Evolutionary conservation across 2,329 filamentous ascomycete genomes (phyloP), one percentile per base, ranked within the genome.

Genomic region (Dryadomyces quercivorus): DNA sequence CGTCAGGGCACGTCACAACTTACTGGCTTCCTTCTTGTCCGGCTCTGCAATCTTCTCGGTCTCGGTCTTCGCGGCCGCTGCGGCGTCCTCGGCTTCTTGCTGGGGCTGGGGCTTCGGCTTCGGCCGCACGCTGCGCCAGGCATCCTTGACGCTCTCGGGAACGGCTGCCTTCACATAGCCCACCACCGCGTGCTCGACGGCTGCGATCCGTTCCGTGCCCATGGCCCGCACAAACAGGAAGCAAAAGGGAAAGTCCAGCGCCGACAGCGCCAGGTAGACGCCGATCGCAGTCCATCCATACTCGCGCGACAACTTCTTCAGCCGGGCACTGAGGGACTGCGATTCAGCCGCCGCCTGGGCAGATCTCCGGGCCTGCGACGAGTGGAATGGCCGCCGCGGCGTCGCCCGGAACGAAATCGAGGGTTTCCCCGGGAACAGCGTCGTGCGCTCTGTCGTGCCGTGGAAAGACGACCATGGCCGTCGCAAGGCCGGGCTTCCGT

Each of bases 261-360:
- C 85, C 45, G 87, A 91, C 54, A 98, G 72, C 1, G 75, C 76
- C 12, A 96, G 69, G 69, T 98, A 98, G 15, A 98, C 88, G n/a
- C 90, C 92, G 5, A 96, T 70, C 1, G 91, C 91, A 3, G 87
- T 80, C 89, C 91, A 97, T 44, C 93, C 93, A 68, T 98, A 98
- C 68, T 97, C 92, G 59, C 85, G 83, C 2, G 86, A 90, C 48
- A 98, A 78, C 66, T 88, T 89, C 69, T 85, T 90, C 65, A 97
- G 72, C 26, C 85, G 79, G 59, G 82, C 82, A 2, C 84, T 84
- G 45, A 93, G 67, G 8, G 82, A 80, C 13, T 72, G 69, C 10
- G 72, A 58, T 57, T 70, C 61, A 2, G 60, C 55, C 3, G 45
- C 40, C 7, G 43, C 47, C 2, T 53, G 53, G 22, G 57, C 55